These are phyloP conservation scores for Lichtheimia corymbifera DNA, from an alignment of 371 early-diverging fungal species.

Conservation along the genomic window DNA sequence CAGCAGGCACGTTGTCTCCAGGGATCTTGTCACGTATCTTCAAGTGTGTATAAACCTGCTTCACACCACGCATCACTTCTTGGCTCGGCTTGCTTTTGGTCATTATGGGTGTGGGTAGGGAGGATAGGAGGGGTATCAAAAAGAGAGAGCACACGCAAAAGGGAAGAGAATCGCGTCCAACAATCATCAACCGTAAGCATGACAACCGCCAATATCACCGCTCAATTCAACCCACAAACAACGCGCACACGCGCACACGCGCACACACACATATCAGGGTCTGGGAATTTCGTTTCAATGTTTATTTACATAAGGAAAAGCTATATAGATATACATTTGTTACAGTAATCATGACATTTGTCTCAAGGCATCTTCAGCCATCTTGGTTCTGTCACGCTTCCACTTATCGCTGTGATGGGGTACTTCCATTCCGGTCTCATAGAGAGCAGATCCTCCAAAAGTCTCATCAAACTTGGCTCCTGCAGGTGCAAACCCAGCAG, in stretches of 20 bases:
- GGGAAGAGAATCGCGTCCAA: neutral
- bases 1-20: neutral
- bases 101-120: neutral
- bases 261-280: no score
- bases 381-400: neutral
- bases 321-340: neutral
- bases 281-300: no score
- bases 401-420: neutral
- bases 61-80: slow-evolving; percentile 26
- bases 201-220: neutral
- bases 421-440: slow-evolving; percentile 9
- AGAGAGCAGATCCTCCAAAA: slow-evolving; percentile 14
- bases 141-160: neutral
- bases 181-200: neutral
- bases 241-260: no score
- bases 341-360: slow-evolving; percentile 5
- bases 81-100: slow-evolving; percentile 8
- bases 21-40: slow-evolving; percentile 25
- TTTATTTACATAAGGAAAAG: neutral
- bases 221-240: no score
- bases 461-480: slow-evolving; percentile 22
- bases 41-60: slow-evolving; percentile 41
- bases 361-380: slow-evolving; percentile 5
- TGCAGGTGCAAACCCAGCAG: slow-evolving; percentile 12
- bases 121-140: neutral